Percentiles rank a stretch among this genome's conserved stretches.
Evolutionary conservation across 2,329 filamentous ascomycete genomes (phyloP).

Genomic region (Pleurostoma richardsiae): DNA sequence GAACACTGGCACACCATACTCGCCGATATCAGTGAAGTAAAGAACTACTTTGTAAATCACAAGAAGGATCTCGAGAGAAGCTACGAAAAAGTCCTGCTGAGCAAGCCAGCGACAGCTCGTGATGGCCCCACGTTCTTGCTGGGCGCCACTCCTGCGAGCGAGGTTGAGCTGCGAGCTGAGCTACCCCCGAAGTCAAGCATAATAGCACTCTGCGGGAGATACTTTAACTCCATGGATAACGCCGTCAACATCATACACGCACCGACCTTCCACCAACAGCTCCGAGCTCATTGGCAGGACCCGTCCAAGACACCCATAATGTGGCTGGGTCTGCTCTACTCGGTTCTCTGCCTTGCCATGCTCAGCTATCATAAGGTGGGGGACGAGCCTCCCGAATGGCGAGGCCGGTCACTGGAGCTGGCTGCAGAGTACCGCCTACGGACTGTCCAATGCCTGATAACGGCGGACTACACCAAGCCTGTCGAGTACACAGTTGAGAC

Average conservation of each 20-base stretch:
- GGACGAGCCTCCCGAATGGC: constrained; percentile 75
- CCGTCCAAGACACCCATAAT: constrained; percentile 68
- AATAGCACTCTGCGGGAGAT: constrained; percentile 80
- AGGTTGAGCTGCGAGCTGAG: constrained; percentile 71
- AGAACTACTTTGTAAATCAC: constrained; percentile 79
- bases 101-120: constrained; percentile 53
- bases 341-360: constrained; percentile 71
- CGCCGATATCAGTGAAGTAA: constrained; percentile 84
- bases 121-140: constrained; percentile 76
- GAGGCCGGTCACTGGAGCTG: constrained; percentile 56
- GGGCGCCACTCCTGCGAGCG: constrained; percentile 65
- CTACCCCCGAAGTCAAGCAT: constrained; percentile 78
- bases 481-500: constrained; percentile 74
- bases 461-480: constrained; percentile 73
- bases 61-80: constrained; percentile 87
- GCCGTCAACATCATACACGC: constrained; percentile 73
- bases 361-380: constrained; percentile 75
- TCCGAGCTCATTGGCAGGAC: constrained; percentile 63
- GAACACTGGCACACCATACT: constrained; percentile 80
- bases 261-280: constrained; percentile 76
- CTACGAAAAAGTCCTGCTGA: constrained; percentile 67
- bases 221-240: constrained; percentile 78
- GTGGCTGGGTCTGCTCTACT: constrained; percentile 74
- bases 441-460: constrained; percentile 72
- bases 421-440: constrained; percentile 62